Conservation (phyloP, 2,329 filamentous ascomycete genomes). For the Fusarium musae region DNA sequence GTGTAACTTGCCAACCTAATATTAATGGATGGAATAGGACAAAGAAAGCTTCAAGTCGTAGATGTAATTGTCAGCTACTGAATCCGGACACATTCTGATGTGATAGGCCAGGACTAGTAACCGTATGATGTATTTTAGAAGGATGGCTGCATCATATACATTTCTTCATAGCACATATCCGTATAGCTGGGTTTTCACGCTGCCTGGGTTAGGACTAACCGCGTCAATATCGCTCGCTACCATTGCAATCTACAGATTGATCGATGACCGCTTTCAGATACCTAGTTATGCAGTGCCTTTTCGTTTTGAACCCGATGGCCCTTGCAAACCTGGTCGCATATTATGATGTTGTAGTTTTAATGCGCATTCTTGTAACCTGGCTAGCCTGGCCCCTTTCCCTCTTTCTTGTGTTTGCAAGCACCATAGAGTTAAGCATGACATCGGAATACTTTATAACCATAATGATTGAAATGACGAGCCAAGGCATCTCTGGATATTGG, state of each 20-base stretch:
- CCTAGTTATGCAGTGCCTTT: not conserved
- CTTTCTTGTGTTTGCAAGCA: not conserved
- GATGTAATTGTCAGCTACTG: constrained; percentile 16
- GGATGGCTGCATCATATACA: constrained; percentile 8
- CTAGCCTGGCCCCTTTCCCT: not conserved
- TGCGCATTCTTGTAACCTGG: constrained; percentile 6
- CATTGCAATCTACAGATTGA: not conserved
- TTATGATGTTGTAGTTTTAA: constrained; percentile 14
- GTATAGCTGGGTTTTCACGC: not conserved
- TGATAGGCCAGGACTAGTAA: constrained; percentile 11
- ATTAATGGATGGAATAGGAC: constrained; percentile 13
- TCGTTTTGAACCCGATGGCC: not conserved
- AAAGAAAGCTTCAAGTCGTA: constrained; percentile 21
- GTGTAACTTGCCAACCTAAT: constrained; percentile 7
- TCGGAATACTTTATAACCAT: not conserved
- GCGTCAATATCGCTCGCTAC: not conserved
- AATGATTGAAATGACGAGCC: not conserved
- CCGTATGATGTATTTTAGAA: constrained; percentile 11
- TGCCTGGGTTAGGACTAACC: not conserved
- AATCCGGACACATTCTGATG: constrained; percentile 27
- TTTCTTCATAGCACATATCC: not conserved
- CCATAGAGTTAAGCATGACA: not conserved
- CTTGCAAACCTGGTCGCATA: constrained; percentile 15
- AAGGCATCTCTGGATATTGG: not conserved
- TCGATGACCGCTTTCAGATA: constrained; percentile 21